These are phyloP conservation scores for Apophysomyces trapeziformis DNA, from an alignment of 371 early-diverging fungal genomes.

Conservation along the genomic window DNA sequence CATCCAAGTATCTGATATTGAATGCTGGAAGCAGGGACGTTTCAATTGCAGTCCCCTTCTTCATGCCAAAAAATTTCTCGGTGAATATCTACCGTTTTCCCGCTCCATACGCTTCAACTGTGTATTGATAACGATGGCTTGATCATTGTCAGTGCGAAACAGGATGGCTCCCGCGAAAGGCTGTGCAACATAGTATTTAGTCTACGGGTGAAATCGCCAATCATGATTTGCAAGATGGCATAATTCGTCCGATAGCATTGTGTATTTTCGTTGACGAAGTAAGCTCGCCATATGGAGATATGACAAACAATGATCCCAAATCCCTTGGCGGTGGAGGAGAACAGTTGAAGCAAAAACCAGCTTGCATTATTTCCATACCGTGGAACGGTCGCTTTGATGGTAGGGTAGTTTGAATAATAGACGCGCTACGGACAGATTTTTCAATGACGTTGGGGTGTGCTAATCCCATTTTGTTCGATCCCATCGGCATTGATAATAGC, in stretches of 20 bases:
- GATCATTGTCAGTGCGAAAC: slow-evolving; percentile 17
- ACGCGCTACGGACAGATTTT: neutral
- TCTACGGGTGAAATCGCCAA: slow-evolving; percentile 17
- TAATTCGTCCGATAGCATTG: neutral
- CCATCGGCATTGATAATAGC: slow-evolving; percentile 5
- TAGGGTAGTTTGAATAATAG: neutral
- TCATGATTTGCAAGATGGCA: slow-evolving; percentile 1
- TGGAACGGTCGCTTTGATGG: slow-evolving; percentile 2
- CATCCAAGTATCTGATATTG: neutral
- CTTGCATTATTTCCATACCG: neutral
- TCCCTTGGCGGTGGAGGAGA: neutral
- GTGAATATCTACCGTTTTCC: slow-evolving; percentile 14
- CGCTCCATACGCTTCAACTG: slow-evolving; percentile 29
- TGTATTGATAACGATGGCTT: slow-evolving; percentile 30
- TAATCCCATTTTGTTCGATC: slow-evolving; percentile 12
- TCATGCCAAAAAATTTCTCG: slow-evolving; percentile 10
- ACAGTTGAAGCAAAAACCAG: slow-evolving; percentile 1
- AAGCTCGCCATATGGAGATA: slow-evolving; percentile 4
- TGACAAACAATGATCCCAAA: neutral
- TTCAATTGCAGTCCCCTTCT: neutral
- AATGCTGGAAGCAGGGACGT: slow-evolving; percentile 8
- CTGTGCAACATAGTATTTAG: slow-evolving; percentile 17
- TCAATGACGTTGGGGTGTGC: neutral
- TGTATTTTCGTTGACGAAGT: neutral
- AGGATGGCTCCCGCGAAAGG: slow-evolving; percentile 21